These are phyloP conservation scores for Penicillium fuscoglaucum DNA, from an alignment of 2,329 filamentous ascomycete genomes.

Conservation along the genomic window DNA sequence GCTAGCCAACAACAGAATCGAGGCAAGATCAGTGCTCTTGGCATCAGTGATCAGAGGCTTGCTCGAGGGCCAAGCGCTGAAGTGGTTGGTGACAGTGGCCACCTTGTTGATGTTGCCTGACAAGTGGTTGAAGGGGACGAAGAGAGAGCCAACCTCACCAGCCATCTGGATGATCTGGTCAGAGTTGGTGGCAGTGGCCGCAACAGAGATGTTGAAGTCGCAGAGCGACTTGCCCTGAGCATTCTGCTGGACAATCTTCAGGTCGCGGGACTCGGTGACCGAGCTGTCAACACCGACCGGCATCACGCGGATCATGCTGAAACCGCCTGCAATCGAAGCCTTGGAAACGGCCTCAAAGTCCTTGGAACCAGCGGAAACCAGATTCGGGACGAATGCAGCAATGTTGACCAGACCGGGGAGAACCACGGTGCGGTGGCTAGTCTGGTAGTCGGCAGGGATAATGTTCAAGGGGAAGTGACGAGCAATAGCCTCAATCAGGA, in stretches of 20 bases:
- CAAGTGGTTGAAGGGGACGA: constrained; percentile 78
- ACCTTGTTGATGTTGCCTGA: constrained; percentile 84
- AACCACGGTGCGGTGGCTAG: constrained; percentile 74
- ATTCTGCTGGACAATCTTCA: constrained; percentile 71
- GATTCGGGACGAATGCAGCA: constrained; percentile 74
- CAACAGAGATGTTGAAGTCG: constrained; percentile 78
- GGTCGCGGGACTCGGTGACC: constrained; percentile 69
- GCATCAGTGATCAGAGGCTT: constrained; percentile 82
- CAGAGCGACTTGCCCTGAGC: constrained; percentile 67
- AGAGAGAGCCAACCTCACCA: constrained; percentile 73
- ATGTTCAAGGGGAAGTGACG: constrained; percentile 85
- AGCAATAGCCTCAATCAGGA: constrained; percentile 89
- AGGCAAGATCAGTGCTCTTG: constrained; percentile 77
- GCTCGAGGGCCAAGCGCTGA: constrained; percentile 72
- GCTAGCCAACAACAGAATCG: constrained; percentile 73
- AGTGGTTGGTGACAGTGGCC: constrained; percentile 74
- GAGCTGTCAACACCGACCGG: constrained; percentile 71
- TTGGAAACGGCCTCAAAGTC: constrained; percentile 71
- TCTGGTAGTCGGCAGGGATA: constrained; percentile 83
- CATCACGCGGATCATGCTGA: constrained; percentile 79
- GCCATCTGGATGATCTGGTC: constrained; percentile 72
- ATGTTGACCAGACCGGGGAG: constrained; percentile 76
- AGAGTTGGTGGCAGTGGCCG: constrained; percentile 70
- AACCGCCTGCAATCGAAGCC: constrained; percentile 72
- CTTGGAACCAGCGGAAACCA: constrained; percentile 63